Conservation (phyloP, 192 early-diverging fungal genomes). For the Blastocladiella britannica region DNA sequence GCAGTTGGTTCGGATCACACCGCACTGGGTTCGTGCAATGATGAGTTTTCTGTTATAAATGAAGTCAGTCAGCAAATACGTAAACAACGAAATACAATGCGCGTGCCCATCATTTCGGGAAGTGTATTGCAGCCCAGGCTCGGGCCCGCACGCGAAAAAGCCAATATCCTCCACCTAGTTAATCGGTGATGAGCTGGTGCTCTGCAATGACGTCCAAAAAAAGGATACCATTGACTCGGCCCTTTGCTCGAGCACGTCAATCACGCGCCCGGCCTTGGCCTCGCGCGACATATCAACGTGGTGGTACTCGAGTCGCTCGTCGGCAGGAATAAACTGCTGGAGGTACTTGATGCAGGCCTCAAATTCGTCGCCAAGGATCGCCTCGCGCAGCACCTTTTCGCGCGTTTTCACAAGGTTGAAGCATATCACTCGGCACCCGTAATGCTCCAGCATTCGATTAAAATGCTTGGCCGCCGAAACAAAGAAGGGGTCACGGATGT, state of each 20-base stretch:
- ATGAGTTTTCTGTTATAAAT: too few relatives aligned
- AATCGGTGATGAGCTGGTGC: too few relatives aligned
- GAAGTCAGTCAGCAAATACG: too few relatives aligned
- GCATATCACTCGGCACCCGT: constrained; percentile 74
- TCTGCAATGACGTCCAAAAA: too few relatives aligned
- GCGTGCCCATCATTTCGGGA: neutral
- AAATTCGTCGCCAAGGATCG: constrained; percentile 67
- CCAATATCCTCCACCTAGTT: neutral
- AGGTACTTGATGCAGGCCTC: constrained; percentile 58
- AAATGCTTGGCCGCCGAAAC: constrained; percentile 82
- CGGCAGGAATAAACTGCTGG: constrained; percentile 68
- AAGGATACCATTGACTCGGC: constrained; percentile 67
- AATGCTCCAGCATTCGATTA: constrained; percentile 74
- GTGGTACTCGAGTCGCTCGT: constrained; percentile 64
- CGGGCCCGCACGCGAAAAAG: neutral
- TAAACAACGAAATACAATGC: too few relatives aligned
- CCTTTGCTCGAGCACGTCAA: constrained; percentile 68
- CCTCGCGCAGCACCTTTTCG: constrained; percentile 75
- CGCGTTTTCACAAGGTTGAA: constrained; percentile 91
- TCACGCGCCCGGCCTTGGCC: constrained; percentile 60
- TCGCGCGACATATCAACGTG: constrained; percentile 98
- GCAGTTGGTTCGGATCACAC: constrained; percentile 86
- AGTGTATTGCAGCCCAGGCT: neutral
- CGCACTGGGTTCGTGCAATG: constrained; percentile 40
- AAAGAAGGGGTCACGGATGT: constrained; percentile 78